phyloP scores from a whole-genome alignment of 805 yeast genomes.

The Sporopachydermia quercuum region DNA sequence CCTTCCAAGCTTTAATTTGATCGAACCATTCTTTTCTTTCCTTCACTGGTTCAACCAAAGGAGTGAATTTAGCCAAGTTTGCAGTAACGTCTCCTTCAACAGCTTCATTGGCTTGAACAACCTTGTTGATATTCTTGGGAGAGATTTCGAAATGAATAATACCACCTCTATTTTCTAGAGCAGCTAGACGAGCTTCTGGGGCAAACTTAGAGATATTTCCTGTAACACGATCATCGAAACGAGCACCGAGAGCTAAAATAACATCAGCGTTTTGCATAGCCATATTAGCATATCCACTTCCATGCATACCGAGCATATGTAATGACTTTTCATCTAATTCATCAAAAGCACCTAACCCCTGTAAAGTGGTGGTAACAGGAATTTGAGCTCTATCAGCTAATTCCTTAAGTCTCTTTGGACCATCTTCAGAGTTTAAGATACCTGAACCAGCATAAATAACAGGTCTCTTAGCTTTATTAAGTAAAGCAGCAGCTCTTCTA shows the following conservation, averaged over 20 bases:
- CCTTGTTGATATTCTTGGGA: slow-evolving; percentile 96
- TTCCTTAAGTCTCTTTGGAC: slow-evolving; percentile 66
- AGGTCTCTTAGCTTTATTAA: slow-evolving; percentile 78
- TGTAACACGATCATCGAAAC: slow-evolving; percentile 98
- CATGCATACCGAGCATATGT: slow-evolving; percentile 99
- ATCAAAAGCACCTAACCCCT: slow-evolving; percentile 89
- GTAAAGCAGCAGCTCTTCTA: slow-evolving; percentile 57
- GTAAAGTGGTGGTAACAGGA: slow-evolving; percentile 93
- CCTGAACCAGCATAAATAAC: slow-evolving; percentile 89
- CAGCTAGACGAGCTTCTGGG: slow-evolving; percentile 85
- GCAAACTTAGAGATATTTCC: slow-evolving; percentile 78
- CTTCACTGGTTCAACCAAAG: slow-evolving; percentile 47
- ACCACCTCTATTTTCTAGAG: slow-evolving; percentile 82
- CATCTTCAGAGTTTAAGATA: slow-evolving; percentile 62
- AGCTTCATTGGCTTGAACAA: slow-evolving; percentile 91
- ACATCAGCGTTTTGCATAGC: slow-evolving; percentile 91
- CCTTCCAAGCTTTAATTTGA: slow-evolving; percentile 68
- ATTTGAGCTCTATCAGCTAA: slow-evolving; percentile 81
- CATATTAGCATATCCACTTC: slow-evolving; percentile 84
- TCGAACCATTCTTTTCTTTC: slow-evolving; percentile 71
- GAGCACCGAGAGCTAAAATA: slow-evolving; percentile 88
- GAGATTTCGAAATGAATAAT: slow-evolving; percentile 91
- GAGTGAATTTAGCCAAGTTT: slow-evolving; percentile 60
- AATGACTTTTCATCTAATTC: slow-evolving; percentile 81
- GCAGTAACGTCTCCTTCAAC: slow-evolving; percentile 89